These are phyloP conservation scores for Orbilia oligospora DNA, from an alignment of 2,329 filamentous ascomycete genomes.

Conservation along the genomic window DNA sequence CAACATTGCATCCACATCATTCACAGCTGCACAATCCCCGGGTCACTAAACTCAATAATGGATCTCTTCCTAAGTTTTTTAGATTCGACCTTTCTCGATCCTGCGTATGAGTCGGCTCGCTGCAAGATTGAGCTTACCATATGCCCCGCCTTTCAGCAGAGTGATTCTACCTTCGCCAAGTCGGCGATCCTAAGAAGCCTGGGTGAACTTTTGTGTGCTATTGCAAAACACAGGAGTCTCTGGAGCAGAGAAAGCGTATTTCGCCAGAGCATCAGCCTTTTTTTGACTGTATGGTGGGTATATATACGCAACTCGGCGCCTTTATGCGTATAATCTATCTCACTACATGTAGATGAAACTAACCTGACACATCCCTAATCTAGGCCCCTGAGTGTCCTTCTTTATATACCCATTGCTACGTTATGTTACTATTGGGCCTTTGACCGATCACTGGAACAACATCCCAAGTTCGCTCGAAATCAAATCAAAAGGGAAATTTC, in stretches of 20 bases:
- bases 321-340: no score
- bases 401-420: background rate
- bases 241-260: background rate
- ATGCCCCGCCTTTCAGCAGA: background rate
- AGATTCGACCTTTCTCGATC: background rate
- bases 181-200: background rate
- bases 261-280: conserved; percentile 1
- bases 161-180: background rate
- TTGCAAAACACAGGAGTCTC: background rate
- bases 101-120: background rate
- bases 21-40: background rate
- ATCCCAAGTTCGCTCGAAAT: conserved; percentile 5
- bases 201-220: background rate
- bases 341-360: background rate
- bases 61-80: background rate
- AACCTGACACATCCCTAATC: background rate
- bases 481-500: conserved; percentile 12
- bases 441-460: background rate
- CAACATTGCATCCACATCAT: no score
- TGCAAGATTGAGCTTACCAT: background rate
- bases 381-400: background rate
- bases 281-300: background rate
- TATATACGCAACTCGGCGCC: background rate
- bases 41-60: background rate
- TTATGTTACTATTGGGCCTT: conserved; percentile 8